Conservation (phyloP, 2,329 filamentous ascomycete genomes). For the Verticillium longisporum region DNA sequence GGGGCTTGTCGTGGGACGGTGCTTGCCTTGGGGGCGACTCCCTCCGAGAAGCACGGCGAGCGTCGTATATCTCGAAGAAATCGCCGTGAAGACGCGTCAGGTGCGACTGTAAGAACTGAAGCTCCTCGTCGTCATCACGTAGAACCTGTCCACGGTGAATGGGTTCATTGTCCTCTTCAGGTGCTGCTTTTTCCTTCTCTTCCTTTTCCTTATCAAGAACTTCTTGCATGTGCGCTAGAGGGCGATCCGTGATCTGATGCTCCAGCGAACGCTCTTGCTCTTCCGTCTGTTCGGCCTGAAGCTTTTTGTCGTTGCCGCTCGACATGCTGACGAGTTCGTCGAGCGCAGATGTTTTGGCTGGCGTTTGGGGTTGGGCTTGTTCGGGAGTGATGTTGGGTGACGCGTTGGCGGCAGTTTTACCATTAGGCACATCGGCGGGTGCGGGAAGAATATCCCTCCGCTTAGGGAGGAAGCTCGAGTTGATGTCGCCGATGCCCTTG, state of each 20-base stretch:
- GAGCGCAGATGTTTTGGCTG: constrained; percentile 40
- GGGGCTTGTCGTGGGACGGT: constrained; percentile 7
- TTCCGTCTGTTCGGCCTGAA: constrained; percentile 68
- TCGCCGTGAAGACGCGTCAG: constrained; percentile 67
- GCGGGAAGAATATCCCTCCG: constrained; percentile 45
- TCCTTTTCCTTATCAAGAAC: constrained; percentile 81
- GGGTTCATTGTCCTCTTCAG: constrained; percentile 31
- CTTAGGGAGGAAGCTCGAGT: constrained; percentile 92
- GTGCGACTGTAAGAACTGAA: constrained; percentile 68
- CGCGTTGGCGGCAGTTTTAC: constrained; percentile 14
- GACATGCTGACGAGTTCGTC: constrained; percentile 74
- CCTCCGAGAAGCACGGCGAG: constrained; percentile 32
- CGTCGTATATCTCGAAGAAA: constrained; percentile 81
- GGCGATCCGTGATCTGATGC: constrained; percentile 82
- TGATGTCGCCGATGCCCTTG: constrained; percentile 96
- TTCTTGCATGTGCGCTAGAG: constrained; percentile 86
- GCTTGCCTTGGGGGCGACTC: constrained; percentile 18
- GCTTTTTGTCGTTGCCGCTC: constrained; percentile 58
- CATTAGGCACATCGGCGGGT: constrained; percentile 8
- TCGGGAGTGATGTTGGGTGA: background rate
- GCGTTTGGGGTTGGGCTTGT: constrained; percentile 8
- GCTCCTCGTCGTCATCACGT: constrained; percentile 83
- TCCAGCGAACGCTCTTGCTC: constrained; percentile 84
- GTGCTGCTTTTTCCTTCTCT: constrained; percentile 41
- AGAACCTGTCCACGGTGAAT: constrained; percentile 64